Evolutionary conservation across 2,329 filamentous ascomycete genomes (phyloP), one percentile per base, ranked within the genome.

Genomic region (Elsinoe ampelina): DNA sequence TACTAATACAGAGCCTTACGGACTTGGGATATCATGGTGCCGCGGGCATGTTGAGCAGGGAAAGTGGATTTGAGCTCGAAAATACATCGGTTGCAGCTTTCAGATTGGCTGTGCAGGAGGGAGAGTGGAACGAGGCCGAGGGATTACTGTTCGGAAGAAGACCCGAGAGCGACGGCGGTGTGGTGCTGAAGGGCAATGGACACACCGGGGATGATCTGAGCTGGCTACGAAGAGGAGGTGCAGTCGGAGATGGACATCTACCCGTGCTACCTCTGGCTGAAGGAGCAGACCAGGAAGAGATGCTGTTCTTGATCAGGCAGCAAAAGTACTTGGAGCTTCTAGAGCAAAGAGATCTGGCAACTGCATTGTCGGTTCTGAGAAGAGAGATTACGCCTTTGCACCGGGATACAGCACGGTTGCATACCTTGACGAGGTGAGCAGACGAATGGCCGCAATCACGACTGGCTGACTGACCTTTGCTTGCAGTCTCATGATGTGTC

Each of bases 321-420:
- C 93, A 98, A 69, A 97, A 97, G 70, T 98, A 92, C 65, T 76
- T 98, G 30, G 93, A 98, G 73, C 75, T 95, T 7, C 74, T 98
- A 42, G 91, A 97, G 69, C 76, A 78, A 64, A 78, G 83, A 62
- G 84, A 96, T 64, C 81, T 88, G 7, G 79, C 79, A 12, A 78
- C 80, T 54, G 93, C 92, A 6, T 76, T 98, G 58, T 78, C 79
- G 65, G 89, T 96, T n/a, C 78, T 98, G 45, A 83, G 93, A 17
- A 84, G 83, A 61, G 92, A 98, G 73, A 74, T 98, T 56, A 93
- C 90, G 0, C 91, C 93, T 0, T 74, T 97, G 41, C 86, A 88
- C 63, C 85, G 87, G 63, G 88, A 95, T 64, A 84, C 84, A 1
- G 75, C 79, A 39, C 85, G 87, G 65, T 76, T 96, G 45, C 89